Evolutionary conservation across 306 rosid genomes (phyloP).

Genomic region (Cucurbita pepo): DNA sequence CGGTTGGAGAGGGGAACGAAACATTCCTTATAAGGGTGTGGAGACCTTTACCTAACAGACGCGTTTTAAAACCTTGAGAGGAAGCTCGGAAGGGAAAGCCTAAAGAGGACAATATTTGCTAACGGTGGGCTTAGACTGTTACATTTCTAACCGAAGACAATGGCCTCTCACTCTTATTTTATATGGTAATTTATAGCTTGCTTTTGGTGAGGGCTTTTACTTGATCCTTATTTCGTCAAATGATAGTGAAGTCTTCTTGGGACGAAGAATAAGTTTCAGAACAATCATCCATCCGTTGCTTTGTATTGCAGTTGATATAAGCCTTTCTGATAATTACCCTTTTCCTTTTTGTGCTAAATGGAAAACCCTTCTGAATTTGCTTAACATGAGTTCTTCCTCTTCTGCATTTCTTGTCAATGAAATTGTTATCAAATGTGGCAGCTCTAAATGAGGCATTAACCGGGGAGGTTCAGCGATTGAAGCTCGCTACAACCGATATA

Average conservation of each 20-base stretch:
- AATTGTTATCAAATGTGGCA: constrained; percentile 14
- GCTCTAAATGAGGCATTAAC: constrained; percentile 92
- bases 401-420: not conserved
- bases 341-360: not conserved
- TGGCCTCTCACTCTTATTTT: not conserved
- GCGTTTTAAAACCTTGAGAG: too few species aligned
- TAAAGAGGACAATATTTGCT: too few species aligned
- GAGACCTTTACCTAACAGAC: too few species aligned
- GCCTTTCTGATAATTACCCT: not conserved
- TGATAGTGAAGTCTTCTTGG: not conserved
- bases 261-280: not conserved
- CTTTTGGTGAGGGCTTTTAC: not conserved
- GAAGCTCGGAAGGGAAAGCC: too few species aligned
- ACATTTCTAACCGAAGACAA: too few species aligned
- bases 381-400: not conserved
- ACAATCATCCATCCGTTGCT: not conserved
- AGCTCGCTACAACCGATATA: constrained; percentile 57
- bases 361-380: not conserved
- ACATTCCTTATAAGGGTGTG: too few species aligned
- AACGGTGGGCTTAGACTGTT: too few species aligned
- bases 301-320: not conserved
- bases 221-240: not conserved
- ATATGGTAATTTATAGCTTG: not conserved
- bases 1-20: too few species aligned
- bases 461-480: constrained; percentile 77